Base-by-base conservation (phyloP, 306 rosid species). In the Trifolium subterraneum region DNA sequence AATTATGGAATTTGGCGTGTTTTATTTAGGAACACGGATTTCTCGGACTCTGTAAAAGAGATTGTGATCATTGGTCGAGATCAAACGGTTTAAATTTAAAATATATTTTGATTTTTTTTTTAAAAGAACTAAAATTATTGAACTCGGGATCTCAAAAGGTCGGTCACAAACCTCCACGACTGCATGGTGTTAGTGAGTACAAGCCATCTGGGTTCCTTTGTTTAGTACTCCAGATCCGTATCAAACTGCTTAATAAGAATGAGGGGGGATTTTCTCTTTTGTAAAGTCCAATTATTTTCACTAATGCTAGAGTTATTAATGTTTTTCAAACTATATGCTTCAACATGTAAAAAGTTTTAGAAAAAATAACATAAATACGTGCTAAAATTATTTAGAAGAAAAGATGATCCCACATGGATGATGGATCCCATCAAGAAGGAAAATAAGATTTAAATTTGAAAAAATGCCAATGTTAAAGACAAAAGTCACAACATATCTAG, bases 1-100 rank as follows among this genome's bases (percentile, higher is more conserved):
- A 72, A 5, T 54, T 4, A 38, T 25, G 36, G 54, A 79, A 64
- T 56, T 72, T 79, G n/a, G 52, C 44, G 78, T 56, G 20, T 56
- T 23, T 23, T 22, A 25, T 44, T 44, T 72, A 16, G 39, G 10
- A 35, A 35, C 39, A 1, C 9, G 2, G 8, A 35, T 35, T 35
- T 29, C 33, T 0, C 0, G 33, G 6, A 29, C 5, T 1, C 6
- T 29, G 33, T 29, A 4, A 4, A 1, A 35, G 39, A 35, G 39
- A 35, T 7, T 8, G 2, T 35, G 8, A 7, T 8, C 39, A 0
- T 35, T 35, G 9, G 9, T 8, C 39, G 2, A 35, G 8, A 35
- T 35, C 8, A 33, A 35, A 35, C 0, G 33, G 6, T 29, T 29
- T 29, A 29, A 0, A 4, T 29, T 29, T 29, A 6, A 5, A 29